phyloP scores from a whole-genome alignment of 176 grass and related monocot genomes.

The Puccinellia tenuiflora region DNA sequence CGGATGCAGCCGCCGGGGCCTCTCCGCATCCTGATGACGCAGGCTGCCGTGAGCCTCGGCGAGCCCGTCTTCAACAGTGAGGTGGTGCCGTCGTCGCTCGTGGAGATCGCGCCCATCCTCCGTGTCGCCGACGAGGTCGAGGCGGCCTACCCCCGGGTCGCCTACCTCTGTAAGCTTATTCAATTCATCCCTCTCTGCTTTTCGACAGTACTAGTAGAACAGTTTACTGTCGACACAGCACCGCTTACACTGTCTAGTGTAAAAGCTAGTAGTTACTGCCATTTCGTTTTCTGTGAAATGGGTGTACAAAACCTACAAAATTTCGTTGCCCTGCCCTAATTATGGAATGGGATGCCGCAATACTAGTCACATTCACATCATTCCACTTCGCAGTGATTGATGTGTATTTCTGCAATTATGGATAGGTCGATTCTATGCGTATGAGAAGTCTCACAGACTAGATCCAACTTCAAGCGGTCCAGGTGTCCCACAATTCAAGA shows the following conservation, averaged over 20 bases:
- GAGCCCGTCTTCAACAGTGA: slow-evolving; percentile 86
- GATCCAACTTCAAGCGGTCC: slow-evolving; percentile 91
- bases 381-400: neutral
- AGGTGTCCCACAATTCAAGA: slow-evolving; percentile 95
- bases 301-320: neutral
- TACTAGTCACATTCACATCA: neutral
- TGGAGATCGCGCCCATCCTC: slow-evolving; percentile 79
- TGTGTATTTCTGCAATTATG: slow-evolving; percentile 28
- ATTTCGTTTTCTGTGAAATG: neutral
- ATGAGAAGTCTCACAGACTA: slow-evolving; percentile 90
- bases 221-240: neutral
- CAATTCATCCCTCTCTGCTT: neutral
- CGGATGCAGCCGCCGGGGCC: slow-evolving; percentile 28
- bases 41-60: slow-evolving; percentile 71
- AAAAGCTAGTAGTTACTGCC: neutral
- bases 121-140: slow-evolving; percentile 94
- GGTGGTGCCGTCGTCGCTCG: slow-evolving; percentile 85
- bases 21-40: slow-evolving; percentile 57
- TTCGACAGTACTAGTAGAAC: neutral
- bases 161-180: slow-evolving; percentile 79
- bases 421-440: slow-evolving; percentile 92
- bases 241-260: neutral
- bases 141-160: slow-evolving; percentile 47
- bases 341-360: neutral
- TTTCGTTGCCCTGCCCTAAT: neutral